Evolutionary conservation across 495 filamentous ascomycete genomes (phyloP), one percentile per base, ranked within the genome.

Genomic region (Coniosporium apollinis): DNA sequence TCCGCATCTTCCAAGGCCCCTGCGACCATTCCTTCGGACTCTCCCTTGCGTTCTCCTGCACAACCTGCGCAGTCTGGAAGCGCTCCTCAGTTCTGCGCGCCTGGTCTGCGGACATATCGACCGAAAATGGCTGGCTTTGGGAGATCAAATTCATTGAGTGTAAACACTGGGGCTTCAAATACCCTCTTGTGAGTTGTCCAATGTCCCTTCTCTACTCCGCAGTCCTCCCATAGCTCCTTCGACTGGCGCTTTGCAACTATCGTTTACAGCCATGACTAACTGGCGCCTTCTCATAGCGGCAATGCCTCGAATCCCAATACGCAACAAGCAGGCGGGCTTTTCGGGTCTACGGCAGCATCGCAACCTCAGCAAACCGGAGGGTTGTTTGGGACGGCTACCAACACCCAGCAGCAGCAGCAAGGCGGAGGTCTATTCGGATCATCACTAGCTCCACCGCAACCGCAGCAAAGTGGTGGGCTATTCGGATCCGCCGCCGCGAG

Each of bases 301-400:
- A n/a, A n/a, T n/a, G n/a, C n/a, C n/a, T n/a, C n/a, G n/a, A n/a
- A n/a, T n/a, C n/a, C n/a, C n/a, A n/a, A n/a, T n/a, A n/a, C 59
- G 33, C 39, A 61, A 21, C 54, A 49, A 30, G 41, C 30, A 8
- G 52, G 52, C 28, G 45, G 52, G 28, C 50, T 64, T 1, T 69
- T 67, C 33, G 59, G 57, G 33, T 47, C 57, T 22, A 37, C 49
- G 11, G 59, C 59, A 3, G 49, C 56, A 19, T 25, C 40, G 11
- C 33, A 43, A 21, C 33, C 33, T 37, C 39, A 36, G 13, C 33
- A 36, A 45, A 47, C 34, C 7, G 58, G 64, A 19, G 59, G 61
- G 24, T 50, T 74, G 35, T 77, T 77, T 51, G 69, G 67, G 29
- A 52, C 52, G 26, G 42, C 66, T 7, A 50, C 56, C 2, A 42